A percentile compares a stretch with the other conserved stretches of the same genome.
These are phyloP conservation scores for Euphorbia lathyris DNA, from an alignment of 345 rosid species.

Conservation along the genomic window DNA sequence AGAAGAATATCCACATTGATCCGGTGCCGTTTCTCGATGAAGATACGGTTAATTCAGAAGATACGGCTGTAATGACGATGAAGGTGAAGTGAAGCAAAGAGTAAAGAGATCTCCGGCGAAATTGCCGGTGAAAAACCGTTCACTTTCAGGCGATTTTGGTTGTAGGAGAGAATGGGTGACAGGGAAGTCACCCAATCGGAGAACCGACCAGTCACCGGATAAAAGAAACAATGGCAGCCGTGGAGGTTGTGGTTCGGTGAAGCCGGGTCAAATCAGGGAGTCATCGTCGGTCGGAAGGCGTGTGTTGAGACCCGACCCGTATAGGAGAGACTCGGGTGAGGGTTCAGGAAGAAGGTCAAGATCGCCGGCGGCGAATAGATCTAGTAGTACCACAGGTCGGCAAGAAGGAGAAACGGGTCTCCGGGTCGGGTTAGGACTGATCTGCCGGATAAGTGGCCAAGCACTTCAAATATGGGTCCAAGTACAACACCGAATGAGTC, in stretches of 20 bases:
- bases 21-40: slow-evolving; percentile 22
- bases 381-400: slow-evolving; percentile 40
- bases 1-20: slow-evolving; percentile 12
- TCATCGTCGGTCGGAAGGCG: slow-evolving; percentile 5
- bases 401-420: slow-evolving; percentile 45
- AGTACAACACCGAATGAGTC: slow-evolving; percentile 38
- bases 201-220: slow-evolving; percentile 52
- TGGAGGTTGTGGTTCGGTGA: slow-evolving; percentile 23
- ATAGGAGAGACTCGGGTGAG: slow-evolving; percentile 53
- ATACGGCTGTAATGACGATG: slow-evolving; percentile 27
- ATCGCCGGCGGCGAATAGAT: slow-evolving; percentile 56
- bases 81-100: slow-evolving; percentile 34
- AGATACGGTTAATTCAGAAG: slow-evolving; percentile 45
- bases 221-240: slow-evolving; percentile 27
- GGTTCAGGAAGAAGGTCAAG: slow-evolving; percentile 47
- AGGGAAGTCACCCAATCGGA: slow-evolving; percentile 46
- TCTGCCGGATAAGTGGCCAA: slow-evolving; percentile 22
- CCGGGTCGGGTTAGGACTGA: slow-evolving; percentile 57
- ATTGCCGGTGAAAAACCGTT: slow-evolving; percentile 28
- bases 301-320: slow-evolving; percentile 33
- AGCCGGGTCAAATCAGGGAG: slow-evolving; percentile 36
- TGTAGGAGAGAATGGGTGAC: slow-evolving; percentile 27
- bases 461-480: neutral
- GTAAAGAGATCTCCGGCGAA: slow-evolving; percentile 53
- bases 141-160: slow-evolving; percentile 17